A percentile compares a stretch with the other conserved stretches of the same genome.
These are phyloP conservation scores for Rhizopogon roseolus DNA, from an alignment of 768 basidiomycete species.

Conservation along the genomic window DNA sequence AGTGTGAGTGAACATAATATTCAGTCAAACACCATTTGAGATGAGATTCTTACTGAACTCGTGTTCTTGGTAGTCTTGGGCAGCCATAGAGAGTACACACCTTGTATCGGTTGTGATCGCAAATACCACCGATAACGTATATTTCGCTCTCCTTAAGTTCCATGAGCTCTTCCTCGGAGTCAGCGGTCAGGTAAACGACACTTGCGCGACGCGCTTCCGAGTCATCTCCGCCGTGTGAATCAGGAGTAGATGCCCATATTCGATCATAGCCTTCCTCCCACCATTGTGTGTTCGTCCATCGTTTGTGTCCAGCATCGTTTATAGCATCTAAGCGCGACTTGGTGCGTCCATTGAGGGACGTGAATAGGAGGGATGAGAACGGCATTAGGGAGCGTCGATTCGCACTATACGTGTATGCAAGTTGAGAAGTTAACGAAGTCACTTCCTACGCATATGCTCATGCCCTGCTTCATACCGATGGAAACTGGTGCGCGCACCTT, in stretches of 20 bases:
- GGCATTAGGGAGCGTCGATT: constrained; percentile 72
- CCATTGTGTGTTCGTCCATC: constrained; percentile 85
- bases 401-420: constrained; percentile 87
- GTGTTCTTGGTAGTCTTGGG: not conserved
- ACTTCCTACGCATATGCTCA: constrained; percentile 62
- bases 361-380: constrained; percentile 71
- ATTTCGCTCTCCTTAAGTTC: constrained; percentile 80
- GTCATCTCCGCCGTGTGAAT: not conserved
- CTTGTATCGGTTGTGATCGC: constrained; percentile 96
- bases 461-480: constrained; percentile 6
- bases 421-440: constrained; percentile 81
- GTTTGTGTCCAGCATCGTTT: constrained; percentile 62
- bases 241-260: constrained; percentile 46
- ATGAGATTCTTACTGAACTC: not conserved
- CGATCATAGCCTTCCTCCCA: constrained; percentile 70
- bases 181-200: constrained; percentile 92
- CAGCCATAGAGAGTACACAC: constrained; percentile 31
- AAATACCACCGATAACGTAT: constrained; percentile 94
- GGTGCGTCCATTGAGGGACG: constrained; percentile 74
- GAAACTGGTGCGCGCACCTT: constrained; percentile 54
- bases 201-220: constrained; percentile 34
- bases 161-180: constrained; percentile 81
- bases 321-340: constrained; percentile 58
- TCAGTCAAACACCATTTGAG: not conserved
- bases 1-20: not conserved